These are phyloP conservation scores for Plasmodium reichenowi DNA, from an alignment of 169 alveolate genomes.

Conservation along the genomic window DNA sequence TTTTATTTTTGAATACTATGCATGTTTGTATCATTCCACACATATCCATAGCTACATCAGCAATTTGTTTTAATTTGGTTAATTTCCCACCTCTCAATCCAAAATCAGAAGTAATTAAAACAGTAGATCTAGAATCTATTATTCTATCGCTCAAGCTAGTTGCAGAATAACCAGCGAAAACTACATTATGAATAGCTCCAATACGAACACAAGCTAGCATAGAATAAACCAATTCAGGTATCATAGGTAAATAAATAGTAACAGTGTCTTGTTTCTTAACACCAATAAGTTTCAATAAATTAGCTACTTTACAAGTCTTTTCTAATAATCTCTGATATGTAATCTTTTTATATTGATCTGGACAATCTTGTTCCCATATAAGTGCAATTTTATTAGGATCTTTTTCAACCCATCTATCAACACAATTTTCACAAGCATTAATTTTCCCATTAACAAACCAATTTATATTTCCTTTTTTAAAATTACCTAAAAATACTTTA, in stretches of 20 bases:
- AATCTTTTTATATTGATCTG: conserved; percentile 82
- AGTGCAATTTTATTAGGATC: conserved; percentile 90
- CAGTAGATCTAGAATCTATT: conserved; percentile 89
- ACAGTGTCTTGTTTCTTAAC: conserved; percentile 95
- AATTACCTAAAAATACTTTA: conserved; percentile 78
- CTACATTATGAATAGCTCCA: conserved; percentile 98
- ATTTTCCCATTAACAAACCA: conserved; percentile 93
- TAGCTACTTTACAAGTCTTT: conserved; percentile 91
- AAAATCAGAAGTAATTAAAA: conserved; percentile 92
- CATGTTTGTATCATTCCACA: conserved; percentile 83
- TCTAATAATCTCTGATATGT: conserved; percentile 88
- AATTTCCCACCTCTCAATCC: conserved; percentile 93
- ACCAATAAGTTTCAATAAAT: conserved; percentile 92
- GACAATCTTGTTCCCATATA: conserved; percentile 92
- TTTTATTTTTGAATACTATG: conserved; percentile 87
- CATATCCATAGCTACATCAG: conserved; percentile 90
- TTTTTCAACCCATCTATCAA: conserved; percentile 94
- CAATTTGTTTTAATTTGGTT: conserved; percentile 87
- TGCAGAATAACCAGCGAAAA: conserved; percentile 98
- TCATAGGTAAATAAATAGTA: conserved; percentile 97
- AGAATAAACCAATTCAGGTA: conserved; percentile 93
- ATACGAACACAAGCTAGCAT: conserved; percentile 98
- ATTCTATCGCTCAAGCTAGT: conserved; percentile 94
- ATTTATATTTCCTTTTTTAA: conserved; percentile 83
- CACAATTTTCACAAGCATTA: conserved; percentile 94